Conservation (phyloP, 257 asterid species). For the Vinca minor region DNA sequence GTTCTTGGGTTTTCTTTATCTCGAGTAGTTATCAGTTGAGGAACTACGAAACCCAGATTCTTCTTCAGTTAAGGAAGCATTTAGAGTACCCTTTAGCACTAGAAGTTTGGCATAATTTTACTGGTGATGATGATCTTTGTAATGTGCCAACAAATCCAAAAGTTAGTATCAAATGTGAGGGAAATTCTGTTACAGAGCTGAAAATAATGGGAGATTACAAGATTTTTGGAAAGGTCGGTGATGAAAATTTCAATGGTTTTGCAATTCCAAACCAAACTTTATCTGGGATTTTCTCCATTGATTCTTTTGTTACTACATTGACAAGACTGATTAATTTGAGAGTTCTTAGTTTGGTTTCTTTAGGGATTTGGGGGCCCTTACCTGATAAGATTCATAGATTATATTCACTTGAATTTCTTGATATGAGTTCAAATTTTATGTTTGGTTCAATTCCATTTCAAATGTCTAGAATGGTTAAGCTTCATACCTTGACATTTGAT, state of each 20-base stretch:
- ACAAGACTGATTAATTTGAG: slow-evolving; percentile 49
- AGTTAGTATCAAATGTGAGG: slow-evolving; percentile 44
- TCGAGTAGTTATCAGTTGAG: slow-evolving; percentile 42
- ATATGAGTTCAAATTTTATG: slow-evolving; percentile 57
- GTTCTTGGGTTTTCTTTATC: slow-evolving; percentile 43
- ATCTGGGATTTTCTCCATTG: slow-evolving; percentile 53
- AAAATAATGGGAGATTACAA: slow-evolving; percentile 39
- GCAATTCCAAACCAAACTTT: slow-evolving; percentile 35
- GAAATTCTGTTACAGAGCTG: slow-evolving; percentile 36
- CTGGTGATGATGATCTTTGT: slow-evolving; percentile 35
- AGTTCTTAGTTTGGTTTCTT: slow-evolving; percentile 37
- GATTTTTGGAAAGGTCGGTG: slow-evolving; percentile 4
- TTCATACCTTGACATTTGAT: slow-evolving; percentile 39
- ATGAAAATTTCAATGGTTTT: slow-evolving; percentile 29
- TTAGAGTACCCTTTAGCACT: slow-evolving; percentile 56
- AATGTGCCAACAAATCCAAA: slow-evolving; percentile 37
- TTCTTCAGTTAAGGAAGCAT: slow-evolving; percentile 53
- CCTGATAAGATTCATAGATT: slow-evolving; percentile 51
- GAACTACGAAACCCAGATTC: slow-evolving; percentile 51
- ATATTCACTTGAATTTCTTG: slow-evolving; percentile 36
- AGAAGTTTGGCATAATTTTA: slow-evolving; percentile 32
- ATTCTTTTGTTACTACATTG: slow-evolving; percentile 52
- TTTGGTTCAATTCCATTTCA: slow-evolving; percentile 42
- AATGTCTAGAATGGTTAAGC: slow-evolving; percentile 40
- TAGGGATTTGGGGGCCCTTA: slow-evolving; percentile 63